Percentiles rank a stretch among this genome's conserved stretches.
Evolutionary conservation across 176 grass and related monocot genomes (phyloP).

Genomic region (Oryza glaberrima): DNA sequence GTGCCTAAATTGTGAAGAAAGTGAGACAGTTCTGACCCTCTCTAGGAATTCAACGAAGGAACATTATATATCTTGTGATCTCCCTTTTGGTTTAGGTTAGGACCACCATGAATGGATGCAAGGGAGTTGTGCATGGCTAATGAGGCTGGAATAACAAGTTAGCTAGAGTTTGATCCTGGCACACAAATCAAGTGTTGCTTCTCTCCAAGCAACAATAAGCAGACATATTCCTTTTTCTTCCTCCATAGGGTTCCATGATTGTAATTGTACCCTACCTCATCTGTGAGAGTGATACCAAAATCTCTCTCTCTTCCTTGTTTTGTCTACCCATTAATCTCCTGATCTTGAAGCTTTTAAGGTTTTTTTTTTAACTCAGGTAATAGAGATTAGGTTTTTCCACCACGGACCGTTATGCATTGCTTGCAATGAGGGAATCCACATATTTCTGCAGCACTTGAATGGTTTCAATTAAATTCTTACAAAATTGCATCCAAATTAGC

Average conservation of each 20-base stretch:
- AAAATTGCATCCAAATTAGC: not conserved
- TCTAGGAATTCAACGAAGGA: not conserved
- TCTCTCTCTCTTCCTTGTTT: not conserved
- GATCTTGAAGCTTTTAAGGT: not conserved
- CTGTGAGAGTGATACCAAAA: not conserved
- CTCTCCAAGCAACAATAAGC: conserved; percentile 33
- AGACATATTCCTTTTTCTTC: conserved; percentile 36
- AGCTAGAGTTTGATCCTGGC: conserved; percentile 22
- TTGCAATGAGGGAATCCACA: not conserved
- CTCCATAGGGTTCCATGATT: conserved; percentile 2
- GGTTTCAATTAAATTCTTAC: not conserved
- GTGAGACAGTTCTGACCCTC: not conserved
- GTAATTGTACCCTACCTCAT: not conserved
- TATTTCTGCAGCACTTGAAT: not conserved
- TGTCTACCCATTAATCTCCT: not conserved
- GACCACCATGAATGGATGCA: conserved; percentile 15
- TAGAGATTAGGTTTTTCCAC: not conserved
- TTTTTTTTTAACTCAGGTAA: not conserved
- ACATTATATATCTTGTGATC: not conserved
- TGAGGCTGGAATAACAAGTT: not conserved
- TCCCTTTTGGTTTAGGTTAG: conserved; percentile 17
- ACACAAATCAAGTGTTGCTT: conserved; percentile 27
- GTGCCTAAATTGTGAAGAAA: conserved; percentile 6
- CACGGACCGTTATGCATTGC: too few species aligned
- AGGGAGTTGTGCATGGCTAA: not conserved